Conservation (phyloP, 208 protist genomes). For the Trichomonas vaginalis region DNA sequence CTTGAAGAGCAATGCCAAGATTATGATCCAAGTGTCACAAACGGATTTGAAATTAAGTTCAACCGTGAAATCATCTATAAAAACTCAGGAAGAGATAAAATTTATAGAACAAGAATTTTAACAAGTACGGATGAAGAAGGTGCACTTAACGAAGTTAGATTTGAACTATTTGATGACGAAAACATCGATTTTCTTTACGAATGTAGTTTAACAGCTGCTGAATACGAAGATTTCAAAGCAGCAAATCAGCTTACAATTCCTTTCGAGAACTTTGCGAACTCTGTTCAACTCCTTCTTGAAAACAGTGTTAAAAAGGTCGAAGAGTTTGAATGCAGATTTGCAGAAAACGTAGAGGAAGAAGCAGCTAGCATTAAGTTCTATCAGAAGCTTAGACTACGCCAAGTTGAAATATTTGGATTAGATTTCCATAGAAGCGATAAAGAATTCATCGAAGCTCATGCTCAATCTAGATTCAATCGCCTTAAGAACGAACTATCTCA, state of each 20-base stretch:
- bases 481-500: neutral
- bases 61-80: neutral
- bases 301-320: neutral
- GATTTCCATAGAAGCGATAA: neutral
- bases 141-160: neutral
- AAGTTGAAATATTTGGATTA: neutral
- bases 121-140: neutral
- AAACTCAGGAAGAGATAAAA: neutral
- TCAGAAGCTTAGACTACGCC: neutral
- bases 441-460: neutral
- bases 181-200: neutral
- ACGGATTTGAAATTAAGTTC: neutral
- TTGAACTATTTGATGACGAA: neutral
- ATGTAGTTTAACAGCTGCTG: neutral
- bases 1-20: neutral
- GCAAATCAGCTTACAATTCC: neutral
- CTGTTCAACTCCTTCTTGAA: neutral
- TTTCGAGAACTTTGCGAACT: neutral
- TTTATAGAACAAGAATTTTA: neutral
- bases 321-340: neutral
- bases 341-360: neutral
- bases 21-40: neutral
- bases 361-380: neutral
- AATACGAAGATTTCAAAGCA: neutral
- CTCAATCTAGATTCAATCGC: neutral